Percentiles rank a stretch among this genome's conserved stretches.
These are phyloP conservation scores for Neonectria hederae DNA, from an alignment of 2,329 filamentous ascomycete species.

Conservation along the genomic window DNA sequence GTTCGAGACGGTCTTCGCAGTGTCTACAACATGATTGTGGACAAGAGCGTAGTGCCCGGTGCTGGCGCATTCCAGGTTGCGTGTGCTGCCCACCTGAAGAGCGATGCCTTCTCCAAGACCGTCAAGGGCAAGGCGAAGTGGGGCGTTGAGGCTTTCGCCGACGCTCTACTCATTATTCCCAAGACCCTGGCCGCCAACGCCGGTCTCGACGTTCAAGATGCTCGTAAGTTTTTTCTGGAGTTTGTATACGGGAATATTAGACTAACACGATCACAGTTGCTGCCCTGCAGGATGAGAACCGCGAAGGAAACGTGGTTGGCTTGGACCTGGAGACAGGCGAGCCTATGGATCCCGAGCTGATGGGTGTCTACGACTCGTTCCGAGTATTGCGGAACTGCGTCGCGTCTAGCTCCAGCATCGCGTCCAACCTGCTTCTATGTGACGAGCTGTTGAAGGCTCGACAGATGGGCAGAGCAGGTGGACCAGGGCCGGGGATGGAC, in stretches of 20 bases:
- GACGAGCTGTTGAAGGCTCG: slow-evolving; percentile 97
- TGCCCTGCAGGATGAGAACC: slow-evolving; percentile 83
- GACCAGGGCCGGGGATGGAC: slow-evolving; percentile 72
- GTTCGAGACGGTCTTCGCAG: slow-evolving; percentile 94
- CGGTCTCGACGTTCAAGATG: slow-evolving; percentile 96
- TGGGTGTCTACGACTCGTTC: slow-evolving; percentile 96
- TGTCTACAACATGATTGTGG: slow-evolving; percentile 99
- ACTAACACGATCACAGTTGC: slow-evolving; percentile 68
- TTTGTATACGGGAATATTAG: slow-evolving; percentile 8
- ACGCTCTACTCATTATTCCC: slow-evolving; percentile 93
- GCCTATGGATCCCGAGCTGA: slow-evolving; percentile 93
- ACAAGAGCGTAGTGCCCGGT: slow-evolving; percentile 92
- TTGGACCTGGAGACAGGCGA: slow-evolving; percentile 87
- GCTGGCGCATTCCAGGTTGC: slow-evolving; percentile 96
- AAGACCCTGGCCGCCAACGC: slow-evolving; percentile 97
- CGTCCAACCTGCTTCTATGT: slow-evolving; percentile 92
- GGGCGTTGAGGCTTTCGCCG: slow-evolving; percentile 93
- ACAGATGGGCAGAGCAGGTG: slow-evolving; percentile 82
- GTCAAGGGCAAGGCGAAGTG: slow-evolving; percentile 99
- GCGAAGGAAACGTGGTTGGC: slow-evolving; percentile 85
- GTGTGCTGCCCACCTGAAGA: slow-evolving; percentile 85
- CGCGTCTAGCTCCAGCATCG: slow-evolving; percentile 93
- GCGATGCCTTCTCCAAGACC: slow-evolving; percentile 85
- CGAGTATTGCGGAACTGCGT: slow-evolving; percentile 92
- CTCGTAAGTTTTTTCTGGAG: slow-evolving; percentile 67